phyloP scores from a whole-genome alignment of 768 basidiomycete genomes.

The Royoungia palumana region DNA sequence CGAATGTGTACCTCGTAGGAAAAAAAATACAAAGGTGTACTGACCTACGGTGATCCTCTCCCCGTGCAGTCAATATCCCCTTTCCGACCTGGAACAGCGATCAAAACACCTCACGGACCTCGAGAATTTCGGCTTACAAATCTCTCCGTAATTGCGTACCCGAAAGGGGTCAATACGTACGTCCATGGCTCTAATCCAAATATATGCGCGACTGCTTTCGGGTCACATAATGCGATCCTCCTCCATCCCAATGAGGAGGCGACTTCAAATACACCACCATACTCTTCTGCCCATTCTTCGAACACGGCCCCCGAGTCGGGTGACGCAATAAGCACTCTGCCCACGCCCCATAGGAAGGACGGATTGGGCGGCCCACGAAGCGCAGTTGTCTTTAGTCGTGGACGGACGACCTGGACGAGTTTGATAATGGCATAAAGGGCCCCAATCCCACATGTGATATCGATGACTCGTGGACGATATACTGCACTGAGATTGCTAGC shows the following conservation, averaged over 20 bases:
- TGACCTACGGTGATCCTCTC: conserved; percentile 43
- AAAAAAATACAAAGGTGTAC: background rate
- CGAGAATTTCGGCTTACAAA: conserved; percentile 18
- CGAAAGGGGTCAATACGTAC: conserved; percentile 25
- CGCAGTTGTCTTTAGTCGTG: conserved; percentile 14
- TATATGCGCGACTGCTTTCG: conserved; percentile 50
- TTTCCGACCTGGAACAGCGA: conserved; percentile 29
- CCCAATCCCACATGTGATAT: conserved; percentile 3
- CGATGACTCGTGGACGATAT: background rate
- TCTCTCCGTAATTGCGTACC: conserved; percentile 16
- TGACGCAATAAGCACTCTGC: background rate
- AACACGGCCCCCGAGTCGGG: conserved; percentile 33
- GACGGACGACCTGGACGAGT: background rate
- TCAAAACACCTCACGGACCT: background rate
- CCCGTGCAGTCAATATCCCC: conserved; percentile 39
- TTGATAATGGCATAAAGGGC: conserved; percentile 11
- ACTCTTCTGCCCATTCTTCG: conserved; percentile 46
- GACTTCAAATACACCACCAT: conserved; percentile 46
- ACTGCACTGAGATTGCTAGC: background rate
- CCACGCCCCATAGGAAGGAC: conserved; percentile 18
- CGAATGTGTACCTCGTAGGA: no score
- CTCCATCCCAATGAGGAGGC: conserved; percentile 35
- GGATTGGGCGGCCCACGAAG: conserved; percentile 21
- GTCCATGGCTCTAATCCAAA: conserved; percentile 47
- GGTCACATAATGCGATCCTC: conserved; percentile 41